Evolutionary conservation across 2,329 filamentous ascomycete species (phyloP).

Genomic region (Fusarium protoensiforme): DNA sequence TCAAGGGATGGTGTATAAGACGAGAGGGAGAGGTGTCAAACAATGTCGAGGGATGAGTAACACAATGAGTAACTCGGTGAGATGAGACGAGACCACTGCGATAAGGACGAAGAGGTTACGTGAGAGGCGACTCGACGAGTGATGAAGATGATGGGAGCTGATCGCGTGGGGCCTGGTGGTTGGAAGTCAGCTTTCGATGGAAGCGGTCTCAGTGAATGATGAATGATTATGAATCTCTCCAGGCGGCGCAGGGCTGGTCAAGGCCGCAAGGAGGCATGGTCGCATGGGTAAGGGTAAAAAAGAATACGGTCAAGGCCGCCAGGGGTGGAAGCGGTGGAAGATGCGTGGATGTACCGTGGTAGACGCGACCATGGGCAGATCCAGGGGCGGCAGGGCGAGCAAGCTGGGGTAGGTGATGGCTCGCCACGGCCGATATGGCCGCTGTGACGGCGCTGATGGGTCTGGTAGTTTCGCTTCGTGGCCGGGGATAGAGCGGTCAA

Average conservation of each 20-base stretch:
- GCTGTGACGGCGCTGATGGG: slow-evolving; percentile 5
- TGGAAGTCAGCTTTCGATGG: slow-evolving; percentile 30
- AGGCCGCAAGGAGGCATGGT: slow-evolving; percentile 16
- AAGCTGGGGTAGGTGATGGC: slow-evolving; percentile 34
- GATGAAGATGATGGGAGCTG: slow-evolving; percentile 3
- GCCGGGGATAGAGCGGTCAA: slow-evolving; percentile 34
- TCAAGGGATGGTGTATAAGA: slow-evolving; percentile 13
- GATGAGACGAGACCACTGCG: neutral
- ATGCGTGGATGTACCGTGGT: slow-evolving; percentile 21
- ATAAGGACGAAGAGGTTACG: neutral
- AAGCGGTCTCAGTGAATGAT: slow-evolving; percentile 34
- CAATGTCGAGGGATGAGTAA: slow-evolving; percentile 1
- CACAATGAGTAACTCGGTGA: neutral
- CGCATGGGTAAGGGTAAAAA: slow-evolving; percentile 39
- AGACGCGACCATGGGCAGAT: slow-evolving; percentile 39
- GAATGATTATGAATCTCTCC: slow-evolving; percentile 12
- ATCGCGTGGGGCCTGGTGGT: slow-evolving; percentile 27
- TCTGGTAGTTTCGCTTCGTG: slow-evolving; percentile 7
- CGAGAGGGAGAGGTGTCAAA: slow-evolving; percentile 8
- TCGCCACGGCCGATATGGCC: slow-evolving; percentile 25
- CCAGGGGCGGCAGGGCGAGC: slow-evolving; percentile 27
- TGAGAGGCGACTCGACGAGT: slow-evolving; percentile 6
- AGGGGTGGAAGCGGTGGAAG: slow-evolving; percentile 34
- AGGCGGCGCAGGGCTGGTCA: slow-evolving; percentile 21
- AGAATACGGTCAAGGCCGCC: slow-evolving; percentile 32